phyloP scores from a whole-genome alignment of 192 early-diverging fungal genomes.

The Coemansia sp. region DNA sequence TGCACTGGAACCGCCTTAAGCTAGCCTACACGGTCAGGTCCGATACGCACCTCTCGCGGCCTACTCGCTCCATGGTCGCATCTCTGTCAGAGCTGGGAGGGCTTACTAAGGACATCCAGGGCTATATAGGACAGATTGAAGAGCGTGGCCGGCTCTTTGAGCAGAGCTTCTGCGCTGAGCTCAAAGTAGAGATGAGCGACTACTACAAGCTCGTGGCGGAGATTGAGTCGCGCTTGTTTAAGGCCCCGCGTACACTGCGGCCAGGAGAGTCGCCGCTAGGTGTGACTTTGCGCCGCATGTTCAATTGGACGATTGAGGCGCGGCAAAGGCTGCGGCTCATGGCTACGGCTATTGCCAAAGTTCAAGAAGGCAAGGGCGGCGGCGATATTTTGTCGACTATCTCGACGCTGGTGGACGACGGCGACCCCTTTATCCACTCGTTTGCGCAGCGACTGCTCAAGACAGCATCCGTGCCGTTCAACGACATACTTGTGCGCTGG shows the following conservation, averaged over 20 bases:
- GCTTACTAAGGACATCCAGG: slow-evolving; percentile 65
- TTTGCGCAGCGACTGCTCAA: slow-evolving; percentile 75
- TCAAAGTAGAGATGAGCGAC: slow-evolving; percentile 76
- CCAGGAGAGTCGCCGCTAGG: slow-evolving; percentile 55
- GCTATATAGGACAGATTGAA: slow-evolving; percentile 53
- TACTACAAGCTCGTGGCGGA: slow-evolving; percentile 86
- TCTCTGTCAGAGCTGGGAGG: slow-evolving; percentile 77
- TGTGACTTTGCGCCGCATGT: slow-evolving; percentile 78
- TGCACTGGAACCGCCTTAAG: slow-evolving; percentile 59
- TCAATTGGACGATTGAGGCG: slow-evolving; percentile 83
- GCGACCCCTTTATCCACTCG: slow-evolving; percentile 82
- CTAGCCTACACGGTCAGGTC: slow-evolving; percentile 58
- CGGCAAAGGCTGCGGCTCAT: slow-evolving; percentile 74
- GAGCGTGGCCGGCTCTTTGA: slow-evolving; percentile 26
- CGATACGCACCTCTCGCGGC: slow-evolving; percentile 54
- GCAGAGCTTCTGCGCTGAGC: slow-evolving; percentile 77
- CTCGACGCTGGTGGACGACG: slow-evolving; percentile 82
- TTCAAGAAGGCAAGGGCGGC: slow-evolving; percentile 37
- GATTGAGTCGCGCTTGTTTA: slow-evolving; percentile 73
- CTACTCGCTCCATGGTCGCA: slow-evolving; percentile 64
- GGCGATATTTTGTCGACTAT: slow-evolving; percentile 60
- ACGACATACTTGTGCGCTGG: slow-evolving; percentile 85
- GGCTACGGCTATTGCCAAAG: slow-evolving; percentile 50
- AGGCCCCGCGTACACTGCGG: slow-evolving; percentile 35
- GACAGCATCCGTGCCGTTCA: slow-evolving; percentile 83